Evolutionary conservation across 805 yeast genomes (phyloP), one percentile per base, ranked within the genome.

Genomic region (Myxozyma vanderwaltii): DNA sequence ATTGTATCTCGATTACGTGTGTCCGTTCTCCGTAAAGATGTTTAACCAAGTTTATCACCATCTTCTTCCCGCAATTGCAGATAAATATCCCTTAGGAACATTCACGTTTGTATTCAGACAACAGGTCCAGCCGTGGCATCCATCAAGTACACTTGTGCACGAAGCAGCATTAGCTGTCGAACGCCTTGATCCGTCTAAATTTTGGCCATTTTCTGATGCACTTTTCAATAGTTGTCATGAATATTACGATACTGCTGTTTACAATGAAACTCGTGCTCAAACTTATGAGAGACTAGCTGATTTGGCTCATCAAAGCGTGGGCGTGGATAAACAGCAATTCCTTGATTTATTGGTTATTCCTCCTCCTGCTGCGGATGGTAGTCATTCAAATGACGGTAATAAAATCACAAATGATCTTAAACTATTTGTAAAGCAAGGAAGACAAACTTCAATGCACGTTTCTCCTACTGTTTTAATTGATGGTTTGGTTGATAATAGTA

Each of bases 101-200:
- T 81, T 86, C 66, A 82, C 82, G 64, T 79, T 88, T 61, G 81
- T 84, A 10, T 82, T 86, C 71, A 80, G 84, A 62, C 86, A 88
- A 68, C 90, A 86, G 41, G 78, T 87, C n/a, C 96, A 90, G 75
- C 94, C 95, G 65, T 90, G 96, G 96, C 96, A 90, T 71, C 86
- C 91, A 45, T 82, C 84, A 56, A 85, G 92, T 1, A 80, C 82
- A 4, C 73, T 82, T 38, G 76, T 84, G 40, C 86, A 86, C 70
- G 96, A 90, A 69, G 86, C 87, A 43, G 79, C 87, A 0, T 71
- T 90, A 26, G 91, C 86, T 0, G 84, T 86, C 31, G 88, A 87
- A n/a, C 67, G 63, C 48, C 75, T 80, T 50, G 77, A 75, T 15
- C 86, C 88, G 0, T 72, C 69, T 1, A 72, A 75, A 63, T 83